Conservation (phyloP, 2,329 filamentous ascomycete species). For the Fusarium sp. region DNA sequence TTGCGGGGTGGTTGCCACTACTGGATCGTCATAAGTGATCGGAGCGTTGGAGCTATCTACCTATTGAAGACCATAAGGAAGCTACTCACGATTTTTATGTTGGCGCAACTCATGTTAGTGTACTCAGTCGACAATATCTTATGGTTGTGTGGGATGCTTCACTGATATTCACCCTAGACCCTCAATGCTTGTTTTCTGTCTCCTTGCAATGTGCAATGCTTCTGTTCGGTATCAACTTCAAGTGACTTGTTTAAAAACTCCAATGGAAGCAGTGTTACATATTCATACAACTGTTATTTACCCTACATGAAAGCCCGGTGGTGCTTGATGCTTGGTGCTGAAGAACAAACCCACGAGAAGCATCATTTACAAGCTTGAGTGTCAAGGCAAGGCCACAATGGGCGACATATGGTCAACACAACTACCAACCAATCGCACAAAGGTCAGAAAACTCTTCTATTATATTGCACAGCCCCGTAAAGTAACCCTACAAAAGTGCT, state of each 20-base stretch:
- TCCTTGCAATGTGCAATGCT: too few species aligned
- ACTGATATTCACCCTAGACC: not conserved
- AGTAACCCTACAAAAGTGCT: not conserved
- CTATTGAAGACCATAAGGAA: too few species aligned
- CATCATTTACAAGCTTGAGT: not conserved
- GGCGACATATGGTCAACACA: too few species aligned
- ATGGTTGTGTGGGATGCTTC: too few species aligned
- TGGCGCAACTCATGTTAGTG: not conserved
- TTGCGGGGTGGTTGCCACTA: not conserved
- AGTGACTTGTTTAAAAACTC: not conserved
- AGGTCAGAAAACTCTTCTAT: not conserved
- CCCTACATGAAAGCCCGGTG: not conserved
- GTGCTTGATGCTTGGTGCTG: too few species aligned
- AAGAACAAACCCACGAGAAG: too few species aligned
- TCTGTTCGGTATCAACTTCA: not conserved
- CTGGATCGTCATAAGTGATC: not conserved
- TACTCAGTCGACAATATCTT: not conserved
- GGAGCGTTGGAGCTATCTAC: not conserved
- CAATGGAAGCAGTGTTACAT: accelerated
- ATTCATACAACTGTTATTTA: accelerated
- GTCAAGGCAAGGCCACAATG: not conserved
- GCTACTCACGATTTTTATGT: not conserved
- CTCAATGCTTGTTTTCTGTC: not conserved
- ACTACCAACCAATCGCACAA: not conserved
- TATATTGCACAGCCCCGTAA: not conserved